Evolutionary conservation across 2,329 filamentous ascomycete genomes (phyloP).

Genomic region (Fusarium guadeloupense): DNA sequence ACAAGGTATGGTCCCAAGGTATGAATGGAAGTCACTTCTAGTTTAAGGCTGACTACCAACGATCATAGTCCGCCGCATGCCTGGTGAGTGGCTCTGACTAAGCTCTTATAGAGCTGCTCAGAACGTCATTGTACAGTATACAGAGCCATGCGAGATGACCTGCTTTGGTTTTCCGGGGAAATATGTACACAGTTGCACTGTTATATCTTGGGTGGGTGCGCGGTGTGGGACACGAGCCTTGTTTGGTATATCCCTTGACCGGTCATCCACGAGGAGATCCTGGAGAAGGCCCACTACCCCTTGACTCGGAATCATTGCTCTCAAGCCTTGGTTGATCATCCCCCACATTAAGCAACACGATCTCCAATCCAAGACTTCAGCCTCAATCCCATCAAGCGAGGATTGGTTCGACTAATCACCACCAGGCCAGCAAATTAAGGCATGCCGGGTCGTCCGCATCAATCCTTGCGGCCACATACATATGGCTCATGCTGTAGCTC

Average conservation of each 20-base stretch:
- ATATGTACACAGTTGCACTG: constrained; percentile 32
- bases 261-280: constrained; percentile 31
- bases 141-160: constrained; percentile 31
- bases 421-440: constrained; percentile 7
- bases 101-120: constrained; percentile 12
- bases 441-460: constrained; percentile 5
- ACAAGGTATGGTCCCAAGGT: background rate
- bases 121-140: constrained; percentile 40
- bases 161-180: constrained; percentile 43
- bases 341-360: constrained; percentile 35
- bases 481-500: constrained; percentile 14
- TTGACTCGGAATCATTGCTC: constrained; percentile 11
- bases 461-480: constrained; percentile 16
- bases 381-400: constrained; percentile 24
- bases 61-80: background rate
- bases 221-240: constrained; percentile 34
- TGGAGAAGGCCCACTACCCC: constrained; percentile 34
- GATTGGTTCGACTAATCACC: constrained; percentile 6
- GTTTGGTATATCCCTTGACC: constrained; percentile 29
- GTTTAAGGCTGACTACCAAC: background rate
- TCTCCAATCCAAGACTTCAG: constrained; percentile 37
- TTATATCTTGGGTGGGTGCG: constrained; percentile 34
- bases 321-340: constrained; percentile 33
- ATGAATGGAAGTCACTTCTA: constrained; percentile 1
- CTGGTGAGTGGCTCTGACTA: constrained; percentile 20